Evolutionary conservation across 306 rosid genomes (phyloP).

Genomic region (Ormosia semicastrata): DNA sequence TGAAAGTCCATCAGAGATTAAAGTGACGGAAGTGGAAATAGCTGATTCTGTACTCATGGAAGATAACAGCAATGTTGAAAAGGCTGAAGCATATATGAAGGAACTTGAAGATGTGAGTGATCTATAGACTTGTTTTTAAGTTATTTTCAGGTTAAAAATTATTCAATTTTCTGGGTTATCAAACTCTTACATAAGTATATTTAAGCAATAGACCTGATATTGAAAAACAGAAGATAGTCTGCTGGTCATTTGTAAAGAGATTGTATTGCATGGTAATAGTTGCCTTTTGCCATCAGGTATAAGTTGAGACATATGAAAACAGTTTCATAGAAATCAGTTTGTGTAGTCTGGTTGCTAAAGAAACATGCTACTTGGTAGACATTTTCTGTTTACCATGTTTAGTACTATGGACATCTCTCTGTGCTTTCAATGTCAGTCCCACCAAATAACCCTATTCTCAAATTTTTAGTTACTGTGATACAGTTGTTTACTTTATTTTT

Average conservation of each 20-base stretch:
- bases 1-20: constrained; percentile 42
- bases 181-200: not conserved
- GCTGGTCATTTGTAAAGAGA: not conserved
- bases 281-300: not conserved
- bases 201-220: not conserved
- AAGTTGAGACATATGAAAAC: not conserved
- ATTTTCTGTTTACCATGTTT: not conserved
- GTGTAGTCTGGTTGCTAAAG: not conserved
- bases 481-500: not conserved
- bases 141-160: not conserved
- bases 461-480: not conserved
- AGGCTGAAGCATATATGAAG: constrained; percentile 76
- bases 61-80: constrained; percentile 70
- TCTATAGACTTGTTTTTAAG: constrained; percentile 9
- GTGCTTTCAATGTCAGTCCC: not conserved
- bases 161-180: constrained; percentile 13
- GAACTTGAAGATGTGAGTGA: constrained; percentile 89
- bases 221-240: not conserved
- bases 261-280: not conserved
- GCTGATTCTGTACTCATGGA: constrained; percentile 44
- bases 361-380: not conserved
- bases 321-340: not conserved
- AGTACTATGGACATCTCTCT: not conserved
- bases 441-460: not conserved
- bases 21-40: constrained; percentile 52